Conservation (phyloP, 495 filamentous ascomycete species). For the Paragyromitra xinjiangensis region DNA sequence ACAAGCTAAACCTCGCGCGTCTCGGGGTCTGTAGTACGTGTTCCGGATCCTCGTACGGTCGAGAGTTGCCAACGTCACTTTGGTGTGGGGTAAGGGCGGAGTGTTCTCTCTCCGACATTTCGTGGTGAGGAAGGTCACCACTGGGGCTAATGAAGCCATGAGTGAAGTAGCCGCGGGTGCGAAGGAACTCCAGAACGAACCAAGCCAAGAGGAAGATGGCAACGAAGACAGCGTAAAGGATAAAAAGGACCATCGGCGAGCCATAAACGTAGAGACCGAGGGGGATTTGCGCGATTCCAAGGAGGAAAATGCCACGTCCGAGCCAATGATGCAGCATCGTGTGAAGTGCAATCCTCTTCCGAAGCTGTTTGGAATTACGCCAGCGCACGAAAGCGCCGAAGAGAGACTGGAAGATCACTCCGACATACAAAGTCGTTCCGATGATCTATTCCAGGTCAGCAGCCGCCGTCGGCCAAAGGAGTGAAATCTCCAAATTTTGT, state of each 20-base stretch:
- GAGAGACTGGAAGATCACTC: constrained; percentile 81
- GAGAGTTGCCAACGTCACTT: constrained; percentile 27
- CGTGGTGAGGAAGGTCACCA: constrained; percentile 30
- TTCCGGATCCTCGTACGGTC: constrained; percentile 32
- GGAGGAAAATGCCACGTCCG: constrained; percentile 75
- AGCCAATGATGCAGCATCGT: constrained; percentile 82
- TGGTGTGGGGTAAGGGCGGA: constrained; percentile 28
- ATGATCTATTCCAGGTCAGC: constrained; percentile 69
- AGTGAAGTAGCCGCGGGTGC: constrained; percentile 48
- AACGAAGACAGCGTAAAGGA: constrained; percentile 77
- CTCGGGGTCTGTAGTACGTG: constrained; percentile 32
- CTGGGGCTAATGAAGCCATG: constrained; percentile 28
- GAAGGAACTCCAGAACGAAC: constrained; percentile 55
- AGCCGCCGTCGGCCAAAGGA: neutral
- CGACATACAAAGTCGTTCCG: constrained; percentile 85
- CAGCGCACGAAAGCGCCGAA: constrained; percentile 77
- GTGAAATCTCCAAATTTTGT: neutral
- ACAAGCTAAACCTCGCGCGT: constrained; percentile 40
- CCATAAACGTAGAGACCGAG: constrained; percentile 92
- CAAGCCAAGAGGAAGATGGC: constrained; percentile 51
- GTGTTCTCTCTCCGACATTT: constrained; percentile 42
- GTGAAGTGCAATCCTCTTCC: constrained; percentile 48
- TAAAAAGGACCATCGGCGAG: constrained; percentile 82
- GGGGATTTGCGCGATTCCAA: constrained; percentile 87
- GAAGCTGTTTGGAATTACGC: constrained; percentile 64